phyloP scores from a whole-genome alignment of 2,329 filamentous ascomycete species.

The Ilyonectria destructans region DNA sequence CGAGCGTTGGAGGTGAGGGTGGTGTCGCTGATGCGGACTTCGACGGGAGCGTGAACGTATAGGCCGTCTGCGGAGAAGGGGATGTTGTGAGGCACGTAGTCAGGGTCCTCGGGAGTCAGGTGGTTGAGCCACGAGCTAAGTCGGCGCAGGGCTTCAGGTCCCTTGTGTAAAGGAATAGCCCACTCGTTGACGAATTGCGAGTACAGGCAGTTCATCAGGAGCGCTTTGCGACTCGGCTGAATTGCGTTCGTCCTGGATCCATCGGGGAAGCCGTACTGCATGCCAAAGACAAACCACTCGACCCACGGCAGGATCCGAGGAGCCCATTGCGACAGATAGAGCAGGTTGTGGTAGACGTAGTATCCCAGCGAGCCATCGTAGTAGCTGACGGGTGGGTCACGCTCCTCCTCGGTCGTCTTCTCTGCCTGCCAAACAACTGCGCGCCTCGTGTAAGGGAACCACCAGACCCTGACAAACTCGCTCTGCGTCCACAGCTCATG shows the following conservation, averaged over 20 bases:
- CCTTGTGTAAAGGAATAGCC: conserved; percentile 89
- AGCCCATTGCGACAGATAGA: conserved; percentile 84
- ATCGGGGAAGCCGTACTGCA: conserved; percentile 94
- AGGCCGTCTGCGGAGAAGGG: conserved; percentile 86
- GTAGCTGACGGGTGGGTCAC: conserved; percentile 77
- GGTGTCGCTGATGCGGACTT: conserved; percentile 89
- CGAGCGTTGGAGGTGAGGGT: conserved; percentile 56
- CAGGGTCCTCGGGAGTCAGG: conserved; percentile 73
- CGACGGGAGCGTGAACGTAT: conserved; percentile 91
- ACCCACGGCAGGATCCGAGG: conserved; percentile 88
- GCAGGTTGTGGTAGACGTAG: conserved; percentile 91
- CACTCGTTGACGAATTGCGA: conserved; percentile 99
- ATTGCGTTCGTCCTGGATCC: conserved; percentile 80
- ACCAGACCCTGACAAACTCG: conserved; percentile 97
- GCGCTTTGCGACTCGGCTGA: conserved; percentile 83
- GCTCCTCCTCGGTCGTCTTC: conserved; percentile 76
- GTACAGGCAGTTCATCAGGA: conserved; percentile 98
- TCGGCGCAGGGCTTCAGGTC: conserved; percentile 88
- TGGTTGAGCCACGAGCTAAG: conserved; percentile 88
- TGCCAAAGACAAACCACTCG: conserved; percentile 97
- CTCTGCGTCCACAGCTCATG: conserved; percentile 84
- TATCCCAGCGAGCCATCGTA: conserved; percentile 89
- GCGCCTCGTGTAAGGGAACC: conserved; percentile 92
- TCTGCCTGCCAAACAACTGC: conserved; percentile 94
- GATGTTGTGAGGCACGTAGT: conserved; percentile 78